These are phyloP conservation scores for Hansenula sp. DNA, from an alignment of 1,139 yeast species.

Conservation along the genomic window DNA sequence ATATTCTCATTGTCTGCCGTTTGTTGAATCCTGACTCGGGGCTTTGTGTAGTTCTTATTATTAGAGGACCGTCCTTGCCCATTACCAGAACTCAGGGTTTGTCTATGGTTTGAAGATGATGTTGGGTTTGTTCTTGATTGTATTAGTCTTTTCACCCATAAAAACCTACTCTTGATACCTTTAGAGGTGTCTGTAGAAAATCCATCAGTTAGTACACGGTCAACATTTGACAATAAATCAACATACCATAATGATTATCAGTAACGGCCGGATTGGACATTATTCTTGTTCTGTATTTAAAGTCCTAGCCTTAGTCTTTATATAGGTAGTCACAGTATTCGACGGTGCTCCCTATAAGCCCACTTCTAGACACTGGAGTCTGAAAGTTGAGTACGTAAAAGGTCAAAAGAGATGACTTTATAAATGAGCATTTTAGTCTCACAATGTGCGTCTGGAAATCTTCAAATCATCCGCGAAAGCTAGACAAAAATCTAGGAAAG, in stretches of 20 bases:
- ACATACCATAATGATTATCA: not conserved
- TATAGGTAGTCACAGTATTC: too few relatives aligned
- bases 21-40: not conserved
- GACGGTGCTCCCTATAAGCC: too few relatives aligned
- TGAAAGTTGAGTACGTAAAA: too few relatives aligned
- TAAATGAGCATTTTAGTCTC: too few relatives aligned
- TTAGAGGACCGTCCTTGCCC: not conserved
- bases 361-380: too few relatives aligned
- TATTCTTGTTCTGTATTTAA: too few relatives aligned
- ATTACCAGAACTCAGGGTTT: not conserved
- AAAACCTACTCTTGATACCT: slow-evolving; percentile 12
- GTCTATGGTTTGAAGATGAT: slow-evolving; percentile 1
- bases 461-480: too few relatives aligned
- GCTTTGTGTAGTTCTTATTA: not conserved
- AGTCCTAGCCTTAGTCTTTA: too few relatives aligned
- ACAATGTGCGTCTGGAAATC: too few relatives aligned
- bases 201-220: not conserved
- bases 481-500: too few relatives aligned
- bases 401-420: not conserved
- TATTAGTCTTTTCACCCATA: slow-evolving; percentile 16
- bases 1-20: too few relatives aligned
- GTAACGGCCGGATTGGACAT: not conserved
- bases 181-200: not conserved
- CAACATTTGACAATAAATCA: not conserved
- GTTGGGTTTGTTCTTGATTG: slow-evolving; percentile 8